phyloP scores from a whole-genome alignment of 768 basidiomycete genomes.

The Suillus subaureus region DNA sequence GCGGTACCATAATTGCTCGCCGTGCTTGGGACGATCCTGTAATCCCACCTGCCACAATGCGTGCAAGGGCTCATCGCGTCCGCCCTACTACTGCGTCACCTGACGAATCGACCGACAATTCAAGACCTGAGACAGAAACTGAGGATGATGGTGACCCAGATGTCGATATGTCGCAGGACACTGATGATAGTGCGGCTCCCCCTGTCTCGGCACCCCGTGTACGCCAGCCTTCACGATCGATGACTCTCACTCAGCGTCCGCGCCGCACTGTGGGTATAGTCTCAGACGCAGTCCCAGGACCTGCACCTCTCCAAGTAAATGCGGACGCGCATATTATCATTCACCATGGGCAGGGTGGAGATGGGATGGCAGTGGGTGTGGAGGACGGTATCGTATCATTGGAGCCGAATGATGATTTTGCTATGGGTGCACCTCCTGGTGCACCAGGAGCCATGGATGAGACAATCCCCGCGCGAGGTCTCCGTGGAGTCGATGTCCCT shows the following conservation, averaged over 20 bases:
- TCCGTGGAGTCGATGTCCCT: conserved; percentile 29
- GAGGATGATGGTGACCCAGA: conserved; percentile 72
- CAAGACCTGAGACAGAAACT: conserved; percentile 72
- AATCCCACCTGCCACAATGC: conserved; percentile 23
- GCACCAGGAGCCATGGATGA: conserved; percentile 80
- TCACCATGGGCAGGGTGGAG: conserved; percentile 46
- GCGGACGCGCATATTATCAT: conserved; percentile 55
- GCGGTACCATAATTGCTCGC: conserved; percentile 74
- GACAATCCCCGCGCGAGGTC: conserved; percentile 24
- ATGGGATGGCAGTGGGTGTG: conserved; percentile 51
- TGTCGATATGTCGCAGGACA: conserved; percentile 48
- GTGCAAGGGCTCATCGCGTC: conserved; percentile 33
- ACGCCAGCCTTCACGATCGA: conserved; percentile 34
- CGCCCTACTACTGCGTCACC: conserved; percentile 41
- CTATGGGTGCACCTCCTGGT: conserved; percentile 88
- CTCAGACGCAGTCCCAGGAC: conserved; percentile 36
- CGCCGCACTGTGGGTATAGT: conserved; percentile 53
- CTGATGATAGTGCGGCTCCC: conserved; percentile 30
- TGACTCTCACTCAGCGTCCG: conserved; percentile 32
- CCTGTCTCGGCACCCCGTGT: conserved; percentile 33
- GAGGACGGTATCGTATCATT: conserved; percentile 78
- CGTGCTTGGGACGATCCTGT: conserved; percentile 55
- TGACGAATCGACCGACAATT: conserved; percentile 48
- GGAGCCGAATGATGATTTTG: conserved; percentile 85
- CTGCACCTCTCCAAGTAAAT: conserved; percentile 41